These are phyloP conservation scores for Arabis hirsuta DNA, from an alignment of 345 rosid species.

Conservation along the genomic window DNA sequence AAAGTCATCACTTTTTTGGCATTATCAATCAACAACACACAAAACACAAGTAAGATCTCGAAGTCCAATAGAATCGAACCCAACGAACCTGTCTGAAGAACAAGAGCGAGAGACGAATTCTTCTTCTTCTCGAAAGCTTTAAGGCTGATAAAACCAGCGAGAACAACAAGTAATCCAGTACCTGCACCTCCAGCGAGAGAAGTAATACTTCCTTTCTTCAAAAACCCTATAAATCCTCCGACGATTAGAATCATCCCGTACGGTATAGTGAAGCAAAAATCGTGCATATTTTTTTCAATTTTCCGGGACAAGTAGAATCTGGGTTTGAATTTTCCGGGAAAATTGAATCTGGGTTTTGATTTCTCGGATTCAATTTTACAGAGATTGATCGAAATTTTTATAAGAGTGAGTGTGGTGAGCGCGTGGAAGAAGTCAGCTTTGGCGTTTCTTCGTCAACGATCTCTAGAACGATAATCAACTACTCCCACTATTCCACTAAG, in stretches of 20 bases:
- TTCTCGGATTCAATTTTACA: background rate
- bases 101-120: conserved; percentile 60
- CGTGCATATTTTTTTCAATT: conserved; percentile 65
- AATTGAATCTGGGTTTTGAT: background rate
- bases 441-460: conserved; percentile 41
- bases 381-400: background rate
- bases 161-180: conserved; percentile 66
- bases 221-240: conserved; percentile 75
- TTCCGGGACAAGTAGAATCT: conserved; percentile 28
- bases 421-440: conserved; percentile 43
- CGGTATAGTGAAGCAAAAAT: conserved; percentile 94
- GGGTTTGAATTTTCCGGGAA: background rate
- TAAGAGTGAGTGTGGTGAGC: conserved; percentile 34
- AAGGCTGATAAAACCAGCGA: conserved; percentile 81
- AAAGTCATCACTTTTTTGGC: too few species aligned
- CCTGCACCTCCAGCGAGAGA: conserved; percentile 87
- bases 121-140: conserved; percentile 76
- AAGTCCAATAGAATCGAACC: background rate
- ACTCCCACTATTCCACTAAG: conserved; percentile 21
- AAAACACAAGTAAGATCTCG: conserved; percentile 9
- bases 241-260: conserved; percentile 75
- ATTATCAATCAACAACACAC: background rate
- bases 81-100: conserved; percentile 68
- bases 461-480: conserved; percentile 10
- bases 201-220: conserved; percentile 71